Base-by-base conservation (phyloP, 352 stramenopile species). In the Pythium aristosporum region DNA sequence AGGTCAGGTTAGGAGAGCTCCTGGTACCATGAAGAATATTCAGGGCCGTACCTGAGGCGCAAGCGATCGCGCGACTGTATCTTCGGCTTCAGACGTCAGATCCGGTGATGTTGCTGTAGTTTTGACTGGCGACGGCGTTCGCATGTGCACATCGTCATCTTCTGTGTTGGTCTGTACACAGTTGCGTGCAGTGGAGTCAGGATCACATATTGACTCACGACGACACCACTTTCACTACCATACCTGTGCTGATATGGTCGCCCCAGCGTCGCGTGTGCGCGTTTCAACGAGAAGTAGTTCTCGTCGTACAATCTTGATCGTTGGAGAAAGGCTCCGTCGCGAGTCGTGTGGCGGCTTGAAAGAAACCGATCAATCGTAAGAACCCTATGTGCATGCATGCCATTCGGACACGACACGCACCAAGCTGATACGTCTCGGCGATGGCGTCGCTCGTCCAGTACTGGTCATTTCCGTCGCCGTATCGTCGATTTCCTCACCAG, bases 291-390 rank as follows among this genome's bases (percentile, higher is more conserved):
- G 16, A n/a, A 65, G 32, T 23, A 69, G 30, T 37, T 66, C 64
- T 41, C 64, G 57, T 37, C 64, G 34, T 20, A 71, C 57, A 13
- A 60, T 63, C 57, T 71, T 66, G 44, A 66, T 60, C 37, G 30
- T 64, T 15, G 63, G 63, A 12, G 63, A 69, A 43, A 69, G 63
- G 41, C 57, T 69, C 4, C 51, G 49, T 41, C 56, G 63, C n/a
- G 63, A 34, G 18, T 61, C 55, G 10, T 47, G n/a, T 6, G 44
- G 23, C 53, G 61, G 39, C 5, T 21, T 8, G 36, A 21, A 52
- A 13, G 25, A 36, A 25, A 30, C n/a, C 47, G 32, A 13, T 30
- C 43, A 15, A 59, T 2, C 32, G 20, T 47, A 9, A 57, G 32
- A 54, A 54, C 49, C 5, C 12, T 15, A 6, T n/a, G 15, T n/a